Base-by-base conservation (phyloP, 2,329 filamentous ascomycete genomes). In the Nothopassalora personata region DNA sequence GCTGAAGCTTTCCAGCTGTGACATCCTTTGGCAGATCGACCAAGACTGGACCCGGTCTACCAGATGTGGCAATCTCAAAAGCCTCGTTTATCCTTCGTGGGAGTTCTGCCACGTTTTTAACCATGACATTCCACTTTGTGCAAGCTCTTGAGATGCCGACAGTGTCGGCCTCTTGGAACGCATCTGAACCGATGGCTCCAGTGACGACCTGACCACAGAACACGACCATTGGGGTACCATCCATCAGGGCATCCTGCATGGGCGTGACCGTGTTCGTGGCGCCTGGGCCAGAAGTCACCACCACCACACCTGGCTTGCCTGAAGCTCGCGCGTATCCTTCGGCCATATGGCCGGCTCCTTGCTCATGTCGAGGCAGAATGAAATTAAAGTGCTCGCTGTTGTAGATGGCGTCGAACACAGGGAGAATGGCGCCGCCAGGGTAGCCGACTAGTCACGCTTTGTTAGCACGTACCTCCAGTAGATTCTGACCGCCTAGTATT, bases 121-220 rank as follows among this genome's bases (percentile, higher is more conserved):
- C 91, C 91, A 97, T 95, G 61, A 96, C 91, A 70, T 97, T 97
- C 94, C 94, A 99, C 80, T 97, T 97, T 67, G 92, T 97, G 82
- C 92, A 97, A 19, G 92, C 87, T 70, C 93, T 85, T 34, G 91
- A 96, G 74, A 99, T 97, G 67, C 93, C 93, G 60, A 97, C 81
- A 36, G 96, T 87, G 72, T 99, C 94, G 60, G 91, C 92, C 77
- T 97, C 94, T 75, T 99, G 94, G 83, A 97, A 97, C 58, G 91
- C 91, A 74, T 97, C 93, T 63, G 89, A 95, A 62, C 94, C 94
- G 75, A 97, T 97, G 56, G 91, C 89, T 50, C 83, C 86, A 36
- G 93, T 97, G 7, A 86, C 82, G 61, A 99, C 94, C 84, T 99
- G 94, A 53, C 94, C 94, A 65, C 84, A 88, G 79, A 99, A 97